Base-by-base conservation (phyloP, 805 yeast genomes). In the Pichia cephalocereana region DNA sequence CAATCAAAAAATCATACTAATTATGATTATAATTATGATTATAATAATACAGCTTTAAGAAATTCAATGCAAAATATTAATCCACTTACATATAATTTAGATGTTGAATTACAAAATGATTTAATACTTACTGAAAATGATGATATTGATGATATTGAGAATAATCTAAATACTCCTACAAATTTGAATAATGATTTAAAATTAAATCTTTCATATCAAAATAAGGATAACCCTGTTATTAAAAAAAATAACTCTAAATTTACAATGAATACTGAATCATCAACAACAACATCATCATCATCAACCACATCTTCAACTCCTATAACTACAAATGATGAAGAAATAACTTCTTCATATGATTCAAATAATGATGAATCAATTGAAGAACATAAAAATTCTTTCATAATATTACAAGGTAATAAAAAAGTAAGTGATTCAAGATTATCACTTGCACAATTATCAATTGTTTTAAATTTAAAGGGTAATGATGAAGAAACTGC, bases 391-490 rank as follows among this genome's bases (percentile, higher is more conserved):
- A n/a, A 37, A 17, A 37, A 37, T 37, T 37, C 39, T 4, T 17
- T 37, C 9, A 17, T 37, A 17, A 37, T 37, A 37, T 6, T 37
- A 37, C 39, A n/a, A 37, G 23, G 39, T 17, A 37, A 37, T 37
- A 37, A 60, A 45, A 60, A 62, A 32, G 55, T 64, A 7, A 54
- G 61, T 30, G 81, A 77, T 54, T 78, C 85, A 5, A 64, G 86
- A 50, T 60, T 82, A 31, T 81, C 85, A 15, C 68, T 80, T 4
- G 71, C 69, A 36, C 82, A 79, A 45, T 64, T 82, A 28, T 75
- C 82, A 6, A 68, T 68, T 48, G 76, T 79, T 4, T 58, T 82
- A 40, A 69, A 74, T 15, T 62, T 81, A 26, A 59, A 65, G n/a
- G 68, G 74, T 8, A 67, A 76, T 19, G 61, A 70, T n/a, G 69